Conservation (phyloP, 192 early-diverging fungal genomes). For the Coemansia sp. region DNA sequence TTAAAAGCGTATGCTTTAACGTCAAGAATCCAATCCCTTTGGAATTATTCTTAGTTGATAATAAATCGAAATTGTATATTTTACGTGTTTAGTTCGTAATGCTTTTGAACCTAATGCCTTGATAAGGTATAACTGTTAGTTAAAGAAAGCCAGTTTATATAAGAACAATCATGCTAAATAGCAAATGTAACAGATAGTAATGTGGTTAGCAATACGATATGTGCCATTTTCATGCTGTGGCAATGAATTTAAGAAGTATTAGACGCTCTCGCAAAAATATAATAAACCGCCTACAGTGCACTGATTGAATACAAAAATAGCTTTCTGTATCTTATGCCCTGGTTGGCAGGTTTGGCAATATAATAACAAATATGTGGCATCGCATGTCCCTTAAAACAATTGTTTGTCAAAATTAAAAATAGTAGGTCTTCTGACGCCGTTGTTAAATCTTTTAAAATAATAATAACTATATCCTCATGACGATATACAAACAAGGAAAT, state of each 20-base stretch:
- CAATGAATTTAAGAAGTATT: constrained; percentile 6
- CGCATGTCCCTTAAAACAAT: background rate
- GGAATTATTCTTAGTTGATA: no score
- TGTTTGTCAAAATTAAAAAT: constrained; percentile 5
- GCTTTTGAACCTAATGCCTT: no score
- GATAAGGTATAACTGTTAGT: no score
- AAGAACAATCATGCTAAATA: background rate
- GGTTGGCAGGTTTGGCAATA: background rate
- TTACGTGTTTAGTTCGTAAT: no score
- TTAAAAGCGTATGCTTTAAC: no score
- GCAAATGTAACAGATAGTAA: background rate
- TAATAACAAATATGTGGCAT: background rate
- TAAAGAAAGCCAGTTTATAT: background rate
- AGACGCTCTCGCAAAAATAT: background rate
- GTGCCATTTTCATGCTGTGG: background rate
- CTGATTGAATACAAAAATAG: background rate
- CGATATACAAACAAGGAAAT: background rate
- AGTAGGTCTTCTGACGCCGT: background rate
- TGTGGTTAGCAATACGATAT: background rate
- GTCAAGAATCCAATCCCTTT: no score
- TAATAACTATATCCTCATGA: background rate
- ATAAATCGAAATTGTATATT: no score
- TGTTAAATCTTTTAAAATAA: background rate
- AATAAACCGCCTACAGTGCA: background rate
- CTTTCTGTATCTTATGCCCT: no score